Conservation (phyloP, 768 basidiomycete genomes). For the Rhodosporidiobolus odoratus region DNA sequence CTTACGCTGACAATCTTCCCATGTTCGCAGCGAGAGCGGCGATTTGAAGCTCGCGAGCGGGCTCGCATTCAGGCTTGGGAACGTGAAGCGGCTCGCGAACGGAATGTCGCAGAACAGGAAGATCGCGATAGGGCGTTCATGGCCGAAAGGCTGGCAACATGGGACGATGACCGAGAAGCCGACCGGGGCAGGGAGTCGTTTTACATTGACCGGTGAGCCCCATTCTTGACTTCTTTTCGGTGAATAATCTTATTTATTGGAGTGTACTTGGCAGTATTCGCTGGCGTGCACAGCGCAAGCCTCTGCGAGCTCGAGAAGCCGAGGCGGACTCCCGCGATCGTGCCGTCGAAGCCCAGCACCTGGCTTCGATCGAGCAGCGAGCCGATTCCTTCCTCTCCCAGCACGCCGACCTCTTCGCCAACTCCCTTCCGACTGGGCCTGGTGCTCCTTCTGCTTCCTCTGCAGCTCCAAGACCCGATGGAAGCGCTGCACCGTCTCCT, state of each 20-base stretch:
- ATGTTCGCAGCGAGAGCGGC: constrained; percentile 70
- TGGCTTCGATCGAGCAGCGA: constrained; percentile 77
- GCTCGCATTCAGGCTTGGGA: constrained; percentile 58
- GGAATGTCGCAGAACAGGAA: constrained; percentile 66
- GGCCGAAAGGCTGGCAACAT: constrained; percentile 68
- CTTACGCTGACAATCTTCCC: neutral
- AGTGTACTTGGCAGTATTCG: too few species aligned
- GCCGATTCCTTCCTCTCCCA: constrained; percentile 75
- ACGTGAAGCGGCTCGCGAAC: constrained; percentile 49
- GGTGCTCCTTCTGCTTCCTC: neutral
- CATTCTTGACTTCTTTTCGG: neutral
- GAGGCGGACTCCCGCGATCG: constrained; percentile 78
- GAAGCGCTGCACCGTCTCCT: neutral
- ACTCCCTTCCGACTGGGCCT: neutral
- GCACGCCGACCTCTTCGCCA: constrained; percentile 40
- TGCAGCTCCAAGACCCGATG: neutral
- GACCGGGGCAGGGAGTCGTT: constrained; percentile 89
- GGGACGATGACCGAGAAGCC: constrained; percentile 81
- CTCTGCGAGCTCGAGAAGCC: constrained; percentile 69
- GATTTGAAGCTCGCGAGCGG: constrained; percentile 87
- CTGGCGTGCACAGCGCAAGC: constrained; percentile 73
- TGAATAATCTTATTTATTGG: neutral
- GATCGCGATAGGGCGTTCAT: constrained; percentile 59
- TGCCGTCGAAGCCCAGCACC: constrained; percentile 74
- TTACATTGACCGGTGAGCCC: constrained; percentile 75